Conservation (phyloP, 495 filamentous ascomycete species). For the Penicillium robsamsonii region DNA sequence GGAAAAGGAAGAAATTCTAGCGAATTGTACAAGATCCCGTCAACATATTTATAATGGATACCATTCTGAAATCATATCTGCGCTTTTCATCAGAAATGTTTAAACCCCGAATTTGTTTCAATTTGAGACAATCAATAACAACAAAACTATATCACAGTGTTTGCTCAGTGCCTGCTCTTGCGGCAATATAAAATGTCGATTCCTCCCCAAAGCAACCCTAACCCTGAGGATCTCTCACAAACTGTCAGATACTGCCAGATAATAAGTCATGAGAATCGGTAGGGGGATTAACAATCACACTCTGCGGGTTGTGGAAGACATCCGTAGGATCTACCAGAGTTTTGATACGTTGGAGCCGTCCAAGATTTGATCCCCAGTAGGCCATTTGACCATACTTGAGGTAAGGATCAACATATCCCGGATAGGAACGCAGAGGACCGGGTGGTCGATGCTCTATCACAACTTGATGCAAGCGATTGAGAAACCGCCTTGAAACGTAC, state of each 20-base stretch:
- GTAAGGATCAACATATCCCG: slow-evolving; percentile 69
- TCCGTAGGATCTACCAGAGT: slow-evolving; percentile 53
- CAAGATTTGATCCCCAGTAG: slow-evolving; percentile 58
- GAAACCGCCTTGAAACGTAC: slow-evolving; percentile 33
- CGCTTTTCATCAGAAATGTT: too few species aligned
- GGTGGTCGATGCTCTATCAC: slow-evolving; percentile 26
- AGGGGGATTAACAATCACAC: slow-evolving; percentile 29
- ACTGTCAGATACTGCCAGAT: not conserved
- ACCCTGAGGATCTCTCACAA: not conserved
- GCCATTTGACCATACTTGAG: slow-evolving; percentile 44
- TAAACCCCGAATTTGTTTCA: not conserved
- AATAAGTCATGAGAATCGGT: not conserved
- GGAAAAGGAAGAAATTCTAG: too few species aligned
- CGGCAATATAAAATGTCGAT: not conserved
- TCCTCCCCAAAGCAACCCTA: not conserved
- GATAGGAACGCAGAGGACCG: slow-evolving; percentile 49
- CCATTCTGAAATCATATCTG: too few species aligned
- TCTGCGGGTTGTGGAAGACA: slow-evolving; percentile 63
- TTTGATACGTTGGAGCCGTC: slow-evolving; percentile 54
- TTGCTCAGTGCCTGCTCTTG: not conserved
- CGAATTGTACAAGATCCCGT: too few species aligned
- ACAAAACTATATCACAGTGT: too few species aligned
- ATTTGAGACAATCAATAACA: not conserved
- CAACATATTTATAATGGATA: too few species aligned
- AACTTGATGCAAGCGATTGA: slow-evolving; percentile 45